These are phyloP conservation scores for Fonsecaea monophora DNA, from an alignment of 2,329 filamentous ascomycete species.

Conservation along the genomic window DNA sequence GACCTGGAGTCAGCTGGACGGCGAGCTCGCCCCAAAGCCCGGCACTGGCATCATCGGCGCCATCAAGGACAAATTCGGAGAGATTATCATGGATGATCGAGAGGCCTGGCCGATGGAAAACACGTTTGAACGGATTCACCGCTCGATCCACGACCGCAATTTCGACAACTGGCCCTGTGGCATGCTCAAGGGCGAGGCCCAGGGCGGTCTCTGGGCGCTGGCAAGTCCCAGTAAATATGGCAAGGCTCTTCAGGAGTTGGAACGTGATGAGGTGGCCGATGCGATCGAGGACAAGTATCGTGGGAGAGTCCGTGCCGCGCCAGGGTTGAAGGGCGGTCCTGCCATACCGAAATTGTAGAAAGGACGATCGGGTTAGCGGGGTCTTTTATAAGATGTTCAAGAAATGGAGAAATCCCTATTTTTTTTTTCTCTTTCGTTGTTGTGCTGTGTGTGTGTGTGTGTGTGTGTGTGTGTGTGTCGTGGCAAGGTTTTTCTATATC, in stretches of 20 bases:
- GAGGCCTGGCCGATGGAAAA: constrained; percentile 24
- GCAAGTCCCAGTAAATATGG: not conserved
- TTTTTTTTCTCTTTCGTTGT: too few relatives aligned
- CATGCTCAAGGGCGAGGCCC: constrained; percentile 17
- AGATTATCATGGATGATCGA: constrained; percentile 19
- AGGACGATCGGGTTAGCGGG: not conserved
- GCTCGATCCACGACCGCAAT: constrained; percentile 28
- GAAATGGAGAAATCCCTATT: too few relatives aligned
- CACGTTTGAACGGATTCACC: constrained; percentile 26
- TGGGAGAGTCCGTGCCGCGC: constrained; percentile 21
- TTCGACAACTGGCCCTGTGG: constrained; percentile 20
- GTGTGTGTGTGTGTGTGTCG: too few relatives aligned
- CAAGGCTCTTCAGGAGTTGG: constrained; percentile 20
- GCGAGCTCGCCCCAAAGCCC: constrained; percentile 14
- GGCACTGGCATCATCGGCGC: constrained; percentile 8
- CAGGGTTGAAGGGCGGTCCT: constrained; percentile 23
- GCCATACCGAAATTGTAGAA: constrained; percentile 40
- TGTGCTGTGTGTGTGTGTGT: too few relatives aligned
- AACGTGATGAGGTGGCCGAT: constrained; percentile 24
- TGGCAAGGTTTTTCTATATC: too few relatives aligned
- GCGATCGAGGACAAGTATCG: constrained; percentile 30
- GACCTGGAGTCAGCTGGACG: constrained; percentile 16
- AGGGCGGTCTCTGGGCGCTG: constrained; percentile 11
- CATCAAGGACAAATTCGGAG: not conserved
- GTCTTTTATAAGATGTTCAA: too few relatives aligned